These are phyloP conservation scores for Bombardia bombarda DNA, from an alignment of 495 filamentous ascomycete genomes.

Conservation along the genomic window DNA sequence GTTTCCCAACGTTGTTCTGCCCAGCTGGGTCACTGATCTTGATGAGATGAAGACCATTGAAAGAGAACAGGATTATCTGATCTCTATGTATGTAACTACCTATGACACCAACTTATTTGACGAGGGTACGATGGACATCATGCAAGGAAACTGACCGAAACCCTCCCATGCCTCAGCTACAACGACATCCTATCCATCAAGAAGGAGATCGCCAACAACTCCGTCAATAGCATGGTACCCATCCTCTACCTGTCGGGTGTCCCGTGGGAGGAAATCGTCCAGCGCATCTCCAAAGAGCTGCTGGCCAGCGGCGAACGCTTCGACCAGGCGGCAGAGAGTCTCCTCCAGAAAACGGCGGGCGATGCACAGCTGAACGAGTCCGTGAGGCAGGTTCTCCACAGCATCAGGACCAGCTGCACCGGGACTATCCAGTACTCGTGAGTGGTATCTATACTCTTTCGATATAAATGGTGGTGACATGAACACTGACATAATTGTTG, in stretches of 20 bases:
- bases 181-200: conserved; percentile 8
- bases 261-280: conserved; percentile 3
- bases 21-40: background rate
- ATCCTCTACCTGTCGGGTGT: conserved; percentile 1
- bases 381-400: too few species aligned
- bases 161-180: background rate
- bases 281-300: background rate
- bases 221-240: conserved; percentile 2
- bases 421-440: too few species aligned
- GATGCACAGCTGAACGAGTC: too few species aligned
- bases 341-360: conserved; percentile 1
- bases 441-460: too few species aligned
- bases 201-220: conserved; percentile 3
- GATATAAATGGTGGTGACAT: too few species aligned
- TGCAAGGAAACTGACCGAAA: background rate
- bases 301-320: background rate
- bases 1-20: background rate
- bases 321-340: background rate
- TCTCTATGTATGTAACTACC: conserved; percentile 5
- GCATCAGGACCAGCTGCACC: too few species aligned
- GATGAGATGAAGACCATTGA: conserved; percentile 5
- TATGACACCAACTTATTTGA: background rate
- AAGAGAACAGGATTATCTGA: conserved; percentile 1
- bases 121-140: background rate
- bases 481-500: too few species aligned